phyloP scores from a whole-genome alignment of 2,329 filamentous ascomycete species.

The Aureobasidium subglaciale region DNA sequence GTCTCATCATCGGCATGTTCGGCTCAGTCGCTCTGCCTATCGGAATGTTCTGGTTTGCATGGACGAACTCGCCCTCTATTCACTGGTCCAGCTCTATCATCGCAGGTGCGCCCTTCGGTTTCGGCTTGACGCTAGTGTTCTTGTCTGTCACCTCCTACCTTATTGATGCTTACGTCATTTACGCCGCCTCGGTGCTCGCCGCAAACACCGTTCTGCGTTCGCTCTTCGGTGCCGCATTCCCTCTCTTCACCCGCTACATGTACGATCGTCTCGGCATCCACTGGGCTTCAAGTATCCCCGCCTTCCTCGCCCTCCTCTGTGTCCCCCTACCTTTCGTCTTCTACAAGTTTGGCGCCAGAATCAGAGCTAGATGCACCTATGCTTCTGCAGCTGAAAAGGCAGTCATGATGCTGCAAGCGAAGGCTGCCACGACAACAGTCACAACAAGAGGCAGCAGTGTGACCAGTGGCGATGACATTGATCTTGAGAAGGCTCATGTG shows the following conservation, averaged over 20 bases:
- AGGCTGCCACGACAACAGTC: not conserved
- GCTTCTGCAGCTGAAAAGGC: not conserved
- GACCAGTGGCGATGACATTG: not conserved
- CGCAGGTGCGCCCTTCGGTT: slow-evolving; percentile 35
- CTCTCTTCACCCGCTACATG: slow-evolving; percentile 28
- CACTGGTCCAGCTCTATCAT: slow-evolving; percentile 39
- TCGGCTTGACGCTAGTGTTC: slow-evolving; percentile 39
- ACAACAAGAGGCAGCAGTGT: not conserved
- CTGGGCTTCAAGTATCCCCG: slow-evolving; percentile 30
- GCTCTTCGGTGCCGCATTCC: slow-evolving; percentile 30
- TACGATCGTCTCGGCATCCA: slow-evolving; percentile 28
- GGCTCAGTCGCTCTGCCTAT: slow-evolving; percentile 42
- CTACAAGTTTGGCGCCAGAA: slow-evolving; percentile 38
- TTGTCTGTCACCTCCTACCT: slow-evolving; percentile 38
- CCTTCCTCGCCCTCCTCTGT: slow-evolving; percentile 27
- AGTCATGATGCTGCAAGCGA: not conserved
- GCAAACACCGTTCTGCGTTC: slow-evolving; percentile 32
- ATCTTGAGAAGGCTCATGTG: not conserved
- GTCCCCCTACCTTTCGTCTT: slow-evolving; percentile 29
- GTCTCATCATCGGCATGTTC: slow-evolving; percentile 43
- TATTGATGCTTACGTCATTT: slow-evolving; percentile 37
- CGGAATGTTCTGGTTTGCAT: slow-evolving; percentile 48
- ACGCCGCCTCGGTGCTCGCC: slow-evolving; percentile 28
- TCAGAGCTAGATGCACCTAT: slow-evolving; percentile 30
- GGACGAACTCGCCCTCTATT: slow-evolving; percentile 22